Evolutionary conservation across 1,284 basidiomycete genomes (phyloP).

Genomic region (Ganoderma boninense): DNA sequence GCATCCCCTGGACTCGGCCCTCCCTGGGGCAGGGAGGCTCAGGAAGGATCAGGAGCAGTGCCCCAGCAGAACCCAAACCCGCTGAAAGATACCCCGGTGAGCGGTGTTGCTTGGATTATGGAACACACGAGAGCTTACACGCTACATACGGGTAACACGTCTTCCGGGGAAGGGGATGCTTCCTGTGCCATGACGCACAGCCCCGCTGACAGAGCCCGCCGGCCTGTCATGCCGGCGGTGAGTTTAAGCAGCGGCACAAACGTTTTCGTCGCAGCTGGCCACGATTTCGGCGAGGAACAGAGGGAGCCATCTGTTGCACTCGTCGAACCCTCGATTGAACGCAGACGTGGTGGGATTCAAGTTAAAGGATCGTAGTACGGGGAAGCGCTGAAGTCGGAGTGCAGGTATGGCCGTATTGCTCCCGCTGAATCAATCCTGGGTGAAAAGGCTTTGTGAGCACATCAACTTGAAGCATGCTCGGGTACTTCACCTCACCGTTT

Average conservation of each 20-base stretch:
- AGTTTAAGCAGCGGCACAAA: too few species aligned
- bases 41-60: not conserved
- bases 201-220: not conserved
- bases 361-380: not conserved
- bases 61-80: not conserved
- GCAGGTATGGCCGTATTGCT: not conserved
- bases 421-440: not conserved
- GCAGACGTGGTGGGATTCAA: not conserved
- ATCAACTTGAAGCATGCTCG: not conserved
- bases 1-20: not conserved
- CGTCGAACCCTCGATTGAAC: not conserved
- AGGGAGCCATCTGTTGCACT: not conserved
- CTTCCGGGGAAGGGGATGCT: not conserved
- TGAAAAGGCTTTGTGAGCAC: not conserved
- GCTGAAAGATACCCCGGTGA: not conserved
- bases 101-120: not conserved
- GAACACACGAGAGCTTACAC: not conserved
- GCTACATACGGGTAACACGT: not conserved
- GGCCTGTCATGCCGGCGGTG: not conserved
- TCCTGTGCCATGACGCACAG: not conserved
- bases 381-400: not conserved
- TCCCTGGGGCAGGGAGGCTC: not conserved
- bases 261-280: not conserved
- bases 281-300: too few species aligned
- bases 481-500: not conserved